Evolutionary conservation across 1,139 yeast species (phyloP).

Genomic region (Taiozyma sp.): DNA sequence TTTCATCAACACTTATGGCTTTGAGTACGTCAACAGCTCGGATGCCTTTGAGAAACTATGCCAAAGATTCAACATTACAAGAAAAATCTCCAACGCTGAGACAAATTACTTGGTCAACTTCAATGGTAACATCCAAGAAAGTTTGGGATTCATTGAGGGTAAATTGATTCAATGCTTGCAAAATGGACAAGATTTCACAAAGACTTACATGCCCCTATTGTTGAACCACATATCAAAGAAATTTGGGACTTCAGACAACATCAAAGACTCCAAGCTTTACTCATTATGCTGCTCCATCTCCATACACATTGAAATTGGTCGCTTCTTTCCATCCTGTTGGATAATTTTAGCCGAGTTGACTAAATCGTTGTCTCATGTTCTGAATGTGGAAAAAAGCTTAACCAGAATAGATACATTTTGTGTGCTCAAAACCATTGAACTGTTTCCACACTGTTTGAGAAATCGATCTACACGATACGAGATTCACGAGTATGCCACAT

Average conservation of each 20-base stretch:
- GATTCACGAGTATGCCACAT: constrained; percentile 9
- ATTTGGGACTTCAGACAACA: constrained; percentile 4
- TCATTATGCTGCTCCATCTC: constrained; percentile 17
- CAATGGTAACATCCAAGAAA: constrained; percentile 11
- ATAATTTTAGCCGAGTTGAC: constrained; percentile 11
- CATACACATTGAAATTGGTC: constrained; percentile 12
- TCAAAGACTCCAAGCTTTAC: constrained; percentile 16
- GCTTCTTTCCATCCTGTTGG: constrained; percentile 14
- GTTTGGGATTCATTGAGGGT: constrained; percentile 10
- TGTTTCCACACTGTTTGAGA: constrained; percentile 12
- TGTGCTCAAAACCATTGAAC: constrained; percentile 10
- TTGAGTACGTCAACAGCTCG: constrained; percentile 10
- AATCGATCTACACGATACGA: constrained; percentile 12
- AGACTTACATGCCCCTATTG: constrained; percentile 5
- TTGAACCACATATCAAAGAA: constrained; percentile 5
- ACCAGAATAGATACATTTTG: constrained; percentile 14
- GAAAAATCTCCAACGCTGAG: constrained; percentile 5
- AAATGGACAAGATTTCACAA: constrained; percentile 5
- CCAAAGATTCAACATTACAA: constrained; percentile 5
- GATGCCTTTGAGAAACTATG: constrained; percentile 12
- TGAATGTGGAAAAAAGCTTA: constrained; percentile 11
- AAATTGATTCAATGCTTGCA: constrained; percentile 9
- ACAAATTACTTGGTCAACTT: constrained; percentile 8
- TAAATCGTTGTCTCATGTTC: constrained; percentile 1
- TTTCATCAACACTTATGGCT: constrained; percentile 12